Conservation (phyloP, 2,329 filamentous ascomycete genomes). For the Stachybotrys chartarum region DNA sequence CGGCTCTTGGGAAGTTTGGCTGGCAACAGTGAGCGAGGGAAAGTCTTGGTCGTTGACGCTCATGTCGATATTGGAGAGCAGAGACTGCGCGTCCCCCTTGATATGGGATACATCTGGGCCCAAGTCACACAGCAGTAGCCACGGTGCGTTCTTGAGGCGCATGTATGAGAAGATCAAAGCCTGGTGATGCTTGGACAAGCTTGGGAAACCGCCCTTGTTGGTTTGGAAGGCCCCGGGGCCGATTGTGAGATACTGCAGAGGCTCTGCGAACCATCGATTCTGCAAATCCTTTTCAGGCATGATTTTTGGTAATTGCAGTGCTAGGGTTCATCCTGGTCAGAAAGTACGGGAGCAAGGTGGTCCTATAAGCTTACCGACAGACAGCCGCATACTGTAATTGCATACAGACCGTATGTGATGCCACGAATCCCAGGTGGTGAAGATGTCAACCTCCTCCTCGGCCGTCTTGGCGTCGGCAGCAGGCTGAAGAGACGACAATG, state of each 20-base stretch:
- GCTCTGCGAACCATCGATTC: slow-evolving; percentile 63
- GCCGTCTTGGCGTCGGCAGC: slow-evolving; percentile 22
- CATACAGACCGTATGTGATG: slow-evolving; percentile 78
- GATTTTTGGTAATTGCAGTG: slow-evolving; percentile 48
- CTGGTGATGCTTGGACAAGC: slow-evolving; percentile 55
- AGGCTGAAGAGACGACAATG: slow-evolving; percentile 38
- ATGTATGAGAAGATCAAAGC: slow-evolving; percentile 55
- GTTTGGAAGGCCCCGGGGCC: slow-evolving; percentile 45
- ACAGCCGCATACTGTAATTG: slow-evolving; percentile 74
- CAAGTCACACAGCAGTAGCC: slow-evolving; percentile 56
- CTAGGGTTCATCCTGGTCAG: slow-evolving; percentile 21
- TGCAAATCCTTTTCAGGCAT: slow-evolving; percentile 55
- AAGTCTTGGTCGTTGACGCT: slow-evolving; percentile 44
- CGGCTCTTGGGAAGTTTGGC: slow-evolving; percentile 18
- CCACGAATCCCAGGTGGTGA: slow-evolving; percentile 90
- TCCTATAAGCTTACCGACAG: slow-evolving; percentile 61
- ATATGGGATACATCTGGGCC: slow-evolving; percentile 38
- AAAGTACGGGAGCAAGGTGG: background rate
- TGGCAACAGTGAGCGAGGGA: slow-evolving; percentile 65
- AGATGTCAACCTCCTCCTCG: slow-evolving; percentile 55
- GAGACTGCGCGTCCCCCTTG: slow-evolving; percentile 12
- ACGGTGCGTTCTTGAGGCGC: slow-evolving; percentile 55
- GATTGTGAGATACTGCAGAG: slow-evolving; percentile 55
- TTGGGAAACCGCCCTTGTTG: slow-evolving; percentile 55
- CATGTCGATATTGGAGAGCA: slow-evolving; percentile 18